These are phyloP conservation scores for Agrostemma githago DNA, from an alignment of 148 eudicot species.

Conservation along the genomic window DNA sequence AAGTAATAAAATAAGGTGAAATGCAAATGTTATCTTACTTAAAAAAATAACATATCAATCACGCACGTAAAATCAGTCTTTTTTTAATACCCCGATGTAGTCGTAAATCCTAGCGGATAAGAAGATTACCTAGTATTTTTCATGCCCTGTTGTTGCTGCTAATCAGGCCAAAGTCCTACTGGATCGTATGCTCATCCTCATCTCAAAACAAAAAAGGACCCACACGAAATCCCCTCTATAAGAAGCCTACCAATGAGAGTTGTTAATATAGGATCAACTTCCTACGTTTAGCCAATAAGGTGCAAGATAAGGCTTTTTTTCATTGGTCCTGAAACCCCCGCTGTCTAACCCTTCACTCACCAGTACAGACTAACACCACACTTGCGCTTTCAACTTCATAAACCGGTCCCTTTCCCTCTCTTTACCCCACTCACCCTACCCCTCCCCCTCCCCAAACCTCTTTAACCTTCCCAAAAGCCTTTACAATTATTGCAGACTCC, in stretches of 20 bases:
- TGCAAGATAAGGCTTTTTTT: conserved; percentile 50
- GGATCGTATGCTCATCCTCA: conserved; percentile 3
- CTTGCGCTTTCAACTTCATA: conserved; percentile 21
- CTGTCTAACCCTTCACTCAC: conserved; percentile 14
- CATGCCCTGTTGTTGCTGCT: too few species aligned
- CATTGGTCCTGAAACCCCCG: conserved; percentile 41
- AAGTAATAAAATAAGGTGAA: too few species aligned
- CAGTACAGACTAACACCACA: not conserved
- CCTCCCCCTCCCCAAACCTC: conserved; percentile 20
- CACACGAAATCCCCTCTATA: conserved; percentile 45
- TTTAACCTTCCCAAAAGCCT: conserved; percentile 23
- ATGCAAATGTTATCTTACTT: too few species aligned
- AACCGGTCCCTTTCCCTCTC: conserved; percentile 11
- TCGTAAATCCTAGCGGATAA: too few species aligned
- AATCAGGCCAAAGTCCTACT: not conserved
- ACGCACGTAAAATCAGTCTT: too few species aligned
- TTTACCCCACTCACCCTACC: conserved; percentile 15
- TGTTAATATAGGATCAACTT: conserved; percentile 40
- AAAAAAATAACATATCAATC: too few species aligned
- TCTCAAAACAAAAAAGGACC: conserved; percentile 18
- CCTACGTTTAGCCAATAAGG: conserved; percentile 47
- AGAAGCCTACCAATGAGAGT: conserved; percentile 43
- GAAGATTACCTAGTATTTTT: too few species aligned
- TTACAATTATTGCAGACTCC: conserved; percentile 30
- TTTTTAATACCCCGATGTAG: too few species aligned